These are phyloP conservation scores for Jackrogersella minutella DNA, from an alignment of 495 filamentous ascomycete species.

Conservation along the genomic window DNA sequence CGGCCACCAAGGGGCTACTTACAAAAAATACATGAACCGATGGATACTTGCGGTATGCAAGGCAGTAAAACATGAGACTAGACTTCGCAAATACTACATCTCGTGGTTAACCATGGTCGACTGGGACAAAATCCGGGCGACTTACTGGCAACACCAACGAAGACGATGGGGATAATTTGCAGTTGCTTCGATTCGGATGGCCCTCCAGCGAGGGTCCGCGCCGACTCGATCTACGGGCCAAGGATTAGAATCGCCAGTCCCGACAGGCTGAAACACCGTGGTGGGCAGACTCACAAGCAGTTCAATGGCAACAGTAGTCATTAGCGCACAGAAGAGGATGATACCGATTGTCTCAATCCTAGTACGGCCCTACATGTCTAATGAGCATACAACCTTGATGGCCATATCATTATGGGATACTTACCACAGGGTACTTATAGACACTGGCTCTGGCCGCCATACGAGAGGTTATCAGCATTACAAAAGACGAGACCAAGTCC, in stretches of 20 bases:
- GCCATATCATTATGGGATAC: slow-evolving; percentile 20
- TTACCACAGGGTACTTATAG: slow-evolving; percentile 64
- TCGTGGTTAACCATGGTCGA: slow-evolving; percentile 19
- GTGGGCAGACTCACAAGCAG: slow-evolving; percentile 53
- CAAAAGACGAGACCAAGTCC: slow-evolving; percentile 65
- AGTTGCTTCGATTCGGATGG: slow-evolving; percentile 49
- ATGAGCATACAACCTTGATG: slow-evolving; percentile 22
- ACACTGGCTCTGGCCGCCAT: slow-evolving; percentile 61
- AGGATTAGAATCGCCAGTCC: slow-evolving; percentile 28
- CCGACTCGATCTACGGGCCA: slow-evolving; percentile 56
- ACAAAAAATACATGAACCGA: slow-evolving; percentile 63
- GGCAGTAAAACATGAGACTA: slow-evolving; percentile 62
- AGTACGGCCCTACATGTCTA: slow-evolving; percentile 54
- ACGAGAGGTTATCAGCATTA: slow-evolving; percentile 62
- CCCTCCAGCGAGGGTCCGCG: slow-evolving; percentile 53
- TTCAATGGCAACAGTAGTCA: slow-evolving; percentile 65
- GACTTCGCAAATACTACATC: slow-evolving; percentile 55
- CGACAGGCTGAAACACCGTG: slow-evolving; percentile 14
- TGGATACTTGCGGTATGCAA: slow-evolving; percentile 59
- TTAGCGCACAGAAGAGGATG: slow-evolving; percentile 66
- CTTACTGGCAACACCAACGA: slow-evolving; percentile 62
- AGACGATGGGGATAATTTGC: slow-evolving; percentile 59
- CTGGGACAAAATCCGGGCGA: slow-evolving; percentile 1
- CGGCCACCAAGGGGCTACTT: slow-evolving; percentile 10
- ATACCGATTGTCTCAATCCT: slow-evolving; percentile 65